Conservation (phyloP, 2,329 filamentous ascomycete genomes). For the Chaetomiaceae sp. region DNA sequence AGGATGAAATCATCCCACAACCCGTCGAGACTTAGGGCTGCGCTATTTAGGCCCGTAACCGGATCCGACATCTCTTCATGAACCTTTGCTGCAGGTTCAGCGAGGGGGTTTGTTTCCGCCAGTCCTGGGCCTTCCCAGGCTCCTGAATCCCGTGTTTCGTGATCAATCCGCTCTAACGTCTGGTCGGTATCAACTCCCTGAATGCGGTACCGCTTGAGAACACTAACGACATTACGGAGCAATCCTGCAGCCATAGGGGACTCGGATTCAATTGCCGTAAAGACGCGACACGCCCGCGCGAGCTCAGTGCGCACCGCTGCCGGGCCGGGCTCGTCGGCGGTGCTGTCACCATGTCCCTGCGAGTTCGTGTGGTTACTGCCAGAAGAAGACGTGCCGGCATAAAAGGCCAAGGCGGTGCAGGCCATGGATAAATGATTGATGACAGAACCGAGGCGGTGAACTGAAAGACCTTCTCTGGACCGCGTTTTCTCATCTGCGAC, state of each 20-base stretch:
- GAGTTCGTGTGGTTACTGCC: background rate
- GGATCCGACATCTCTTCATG: background rate
- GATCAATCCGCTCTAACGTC: background rate
- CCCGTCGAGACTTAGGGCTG: background rate
- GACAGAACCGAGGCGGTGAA: constrained; percentile 3
- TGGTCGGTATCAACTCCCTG: background rate
- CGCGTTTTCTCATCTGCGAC: too few species aligned
- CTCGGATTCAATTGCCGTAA: background rate
- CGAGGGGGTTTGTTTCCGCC: too few species aligned
- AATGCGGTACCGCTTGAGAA: background rate
- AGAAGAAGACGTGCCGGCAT: background rate
- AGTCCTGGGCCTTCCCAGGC: too few species aligned
- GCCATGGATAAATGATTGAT: constrained; percentile 6
- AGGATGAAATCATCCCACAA: constrained; percentile 1
- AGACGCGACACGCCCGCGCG: background rate
- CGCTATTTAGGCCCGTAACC: background rate
- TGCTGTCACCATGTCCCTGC: too few species aligned
- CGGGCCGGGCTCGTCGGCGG: background rate
- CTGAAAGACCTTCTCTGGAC: background rate
- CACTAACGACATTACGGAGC: constrained; percentile 1
- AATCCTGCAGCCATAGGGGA: background rate
- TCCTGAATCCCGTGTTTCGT: background rate
- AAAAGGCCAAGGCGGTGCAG: constrained; percentile 5
- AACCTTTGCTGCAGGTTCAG: too few species aligned
- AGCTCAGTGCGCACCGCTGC: too few species aligned